Base-by-base conservation (phyloP, 1,284 basidiomycete genomes). In the Entoloma clypeatum region DNA sequence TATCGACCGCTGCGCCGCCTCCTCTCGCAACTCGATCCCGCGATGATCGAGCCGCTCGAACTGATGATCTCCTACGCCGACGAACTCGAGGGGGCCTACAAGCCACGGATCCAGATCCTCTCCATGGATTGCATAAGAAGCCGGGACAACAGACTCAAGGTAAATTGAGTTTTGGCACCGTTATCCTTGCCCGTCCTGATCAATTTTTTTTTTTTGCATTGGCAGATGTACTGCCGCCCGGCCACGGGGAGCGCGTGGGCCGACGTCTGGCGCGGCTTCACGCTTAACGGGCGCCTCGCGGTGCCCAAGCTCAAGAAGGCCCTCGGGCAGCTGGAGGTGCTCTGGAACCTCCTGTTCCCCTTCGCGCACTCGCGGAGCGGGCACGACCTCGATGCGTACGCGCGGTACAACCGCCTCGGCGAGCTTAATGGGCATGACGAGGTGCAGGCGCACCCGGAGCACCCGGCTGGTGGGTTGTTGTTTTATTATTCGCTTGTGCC, bases 261-360 rank as follows among this genome's bases (percentile, higher is more conserved):
- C 11, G 57, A 62, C 34, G 54, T 52, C 3, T 45, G 46, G 14
- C 30, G 45, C 5, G 43, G 50, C 5, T 57, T 62, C 43, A 61
- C 59, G 4, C 52, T 62, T 3, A 56, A 50, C n/a, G 60, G 59
- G 16, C 44, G 52, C 22, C 49, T 62, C 7, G 33, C 46, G n/a
- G 44, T 41, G 19, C 52, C 56, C 9, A 45, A 55, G 26, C 53
- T 59, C 47, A 28, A 47, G 1, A 41, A 26, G 4, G 51, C 46
- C 7, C 18, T 62, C n/a, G 19, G 38, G 21, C 47, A 53, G 8
- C 34, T 62, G 22, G 54, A 60, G 36, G 30, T 33, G 2, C 45
- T 62, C 7, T 62, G 60, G 60, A 57, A 62, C 27, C 43, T 51
- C 24, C 29, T 62, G 1, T 62, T 62, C 41, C 60, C 60, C 5